A percentile compares a stretch with the other conserved stretches of the same genome.
Evolutionary conservation across 2,329 filamentous ascomycete genomes (phyloP).

Genomic region (Talaromyces rugulosus): DNA sequence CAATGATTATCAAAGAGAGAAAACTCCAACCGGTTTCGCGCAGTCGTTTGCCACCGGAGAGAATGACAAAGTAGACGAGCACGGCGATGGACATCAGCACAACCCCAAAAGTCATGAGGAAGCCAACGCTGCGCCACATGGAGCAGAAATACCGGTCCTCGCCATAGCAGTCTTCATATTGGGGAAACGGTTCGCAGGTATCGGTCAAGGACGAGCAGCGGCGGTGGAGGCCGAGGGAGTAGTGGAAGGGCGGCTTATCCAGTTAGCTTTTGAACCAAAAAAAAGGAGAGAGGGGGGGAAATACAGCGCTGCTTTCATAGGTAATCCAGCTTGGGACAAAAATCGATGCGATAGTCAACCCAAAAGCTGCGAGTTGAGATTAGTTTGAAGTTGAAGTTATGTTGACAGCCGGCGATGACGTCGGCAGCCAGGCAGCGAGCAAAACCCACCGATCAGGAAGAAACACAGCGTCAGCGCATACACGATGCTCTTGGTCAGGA

Average conservation of each 20-base stretch:
- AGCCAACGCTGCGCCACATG: constrained; percentile 85
- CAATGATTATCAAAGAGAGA: constrained; percentile 60
- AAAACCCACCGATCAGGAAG: constrained; percentile 40
- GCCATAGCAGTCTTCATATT: constrained; percentile 61
- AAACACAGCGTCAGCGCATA: constrained; percentile 41
- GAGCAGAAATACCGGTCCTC: constrained; percentile 76
- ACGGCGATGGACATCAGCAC: constrained; percentile 77
- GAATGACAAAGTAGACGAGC: constrained; percentile 73
- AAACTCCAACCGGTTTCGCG: constrained; percentile 80
- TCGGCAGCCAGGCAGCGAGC: constrained; percentile 2
- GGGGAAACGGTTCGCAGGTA: constrained; percentile 57
- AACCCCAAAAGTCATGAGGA: constrained; percentile 78
- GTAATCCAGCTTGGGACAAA: constrained; percentile 46
- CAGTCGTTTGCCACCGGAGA: constrained; percentile 73
- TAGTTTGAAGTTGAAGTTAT: neutral
- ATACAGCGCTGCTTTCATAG: constrained; percentile 43
- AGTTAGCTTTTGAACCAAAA: neutral
- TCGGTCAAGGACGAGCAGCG: constrained; percentile 69
- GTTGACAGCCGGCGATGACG: neutral
- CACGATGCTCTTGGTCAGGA: constrained; percentile 47
- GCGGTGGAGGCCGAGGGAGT: constrained; percentile 73
- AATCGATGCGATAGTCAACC: constrained; percentile 43
- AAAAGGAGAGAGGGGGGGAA: neutral
- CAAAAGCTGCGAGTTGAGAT: constrained; percentile 32
- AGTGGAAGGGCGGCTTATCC: constrained; percentile 48